Conservation (phyloP, 306 rosid species). For the Begonia masoniana region DNA sequence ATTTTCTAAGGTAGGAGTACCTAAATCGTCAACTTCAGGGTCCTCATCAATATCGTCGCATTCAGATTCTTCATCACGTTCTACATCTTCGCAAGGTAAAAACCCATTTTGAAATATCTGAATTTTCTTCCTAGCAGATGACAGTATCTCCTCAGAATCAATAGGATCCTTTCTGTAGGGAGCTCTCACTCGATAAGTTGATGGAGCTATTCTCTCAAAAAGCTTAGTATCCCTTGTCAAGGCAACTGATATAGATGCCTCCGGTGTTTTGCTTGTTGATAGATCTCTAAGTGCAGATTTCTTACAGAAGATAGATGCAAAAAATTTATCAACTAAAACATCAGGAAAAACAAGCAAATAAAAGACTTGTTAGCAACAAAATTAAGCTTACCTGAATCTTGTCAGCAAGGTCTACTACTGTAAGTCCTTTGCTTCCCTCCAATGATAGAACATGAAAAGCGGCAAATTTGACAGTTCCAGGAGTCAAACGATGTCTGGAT, state of each 20-base stretch:
- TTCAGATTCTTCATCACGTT: slow-evolving; percentile 87
- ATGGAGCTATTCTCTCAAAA: slow-evolving; percentile 97
- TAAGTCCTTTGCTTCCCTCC: slow-evolving; percentile 88
- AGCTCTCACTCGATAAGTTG: slow-evolving; percentile 88
- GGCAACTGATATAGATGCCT: slow-evolving; percentile 98
- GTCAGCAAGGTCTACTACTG: slow-evolving; percentile 89
- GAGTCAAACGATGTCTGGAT: slow-evolving; percentile 94
- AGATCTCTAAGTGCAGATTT: slow-evolving; percentile 99
- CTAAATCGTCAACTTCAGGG: slow-evolving; percentile 78
- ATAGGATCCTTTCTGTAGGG: slow-evolving; percentile 87
- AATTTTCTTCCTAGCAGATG: slow-evolving; percentile 89
- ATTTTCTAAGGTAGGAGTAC: slow-evolving; percentile 38
- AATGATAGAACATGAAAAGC: slow-evolving; percentile 97
- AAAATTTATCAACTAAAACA: slow-evolving; percentile 4
- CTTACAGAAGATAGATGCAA: slow-evolving; percentile 21
- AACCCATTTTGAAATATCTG: slow-evolving; percentile 92
- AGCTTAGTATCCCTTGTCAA: slow-evolving; percentile 96
- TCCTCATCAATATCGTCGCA: slow-evolving; percentile 96
- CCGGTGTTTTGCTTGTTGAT: slow-evolving; percentile 96
- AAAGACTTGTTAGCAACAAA: slow-evolving; percentile 1
- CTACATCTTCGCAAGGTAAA: slow-evolving; percentile 81
- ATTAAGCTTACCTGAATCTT: slow-evolving; percentile 72
- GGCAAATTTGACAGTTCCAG: slow-evolving; percentile 97
- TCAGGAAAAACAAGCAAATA: slow-evolving; percentile 2
- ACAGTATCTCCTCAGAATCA: slow-evolving; percentile 81